Evolutionary conservation across 1,139 yeast species (phyloP), one percentile per base, ranked within the genome.

Genomic region (Magnusiomyces paraingens): DNA sequence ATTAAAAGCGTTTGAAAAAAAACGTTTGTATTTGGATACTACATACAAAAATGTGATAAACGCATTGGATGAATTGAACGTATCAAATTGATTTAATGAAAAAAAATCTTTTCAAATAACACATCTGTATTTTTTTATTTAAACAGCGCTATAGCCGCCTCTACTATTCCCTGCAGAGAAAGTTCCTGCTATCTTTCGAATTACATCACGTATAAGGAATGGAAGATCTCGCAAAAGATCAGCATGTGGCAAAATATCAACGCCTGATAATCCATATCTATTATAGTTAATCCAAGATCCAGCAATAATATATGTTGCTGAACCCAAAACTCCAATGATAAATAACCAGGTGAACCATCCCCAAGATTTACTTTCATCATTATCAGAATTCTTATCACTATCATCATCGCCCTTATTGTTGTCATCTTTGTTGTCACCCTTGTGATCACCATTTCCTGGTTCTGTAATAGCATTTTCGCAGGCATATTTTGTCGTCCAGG

Each of bases 121-220:
- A 1, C 86, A 95, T 1, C 78, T 86, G 59, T 86, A 86, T 58
- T 88, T 85, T 64, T 83, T 94, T 1, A 71, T 87, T 70, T 74
- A 90, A 10, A 90, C 95, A 38, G 97, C 97, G 67, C 94, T 84
- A 68, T 90, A 90, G 36, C 95, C 97, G 17, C 95, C 95, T 66
- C 96, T 80, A 62, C 77, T 66, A 49, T 76, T 69, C n/a, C 93
- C 89, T n/a, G 94, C 88, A 26, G 89, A 78, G 58, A 91, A 75
- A 61, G 84, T 87, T 56, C 80, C 81, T 46, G 82, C 73, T 3
- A 90, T 77, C 68, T 90, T 96, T 58, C 75, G 77, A 39, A 81
- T 65, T 60, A 91, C 85, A 42, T 82, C 83, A 2, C 96, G 95
- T 52, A 88, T 71, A 3, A 90, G 83, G 61, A 86, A 95, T 47